phyloP scores from a whole-genome alignment of 345 rosid genomes.

The Hibiscus mutabilis region DNA sequence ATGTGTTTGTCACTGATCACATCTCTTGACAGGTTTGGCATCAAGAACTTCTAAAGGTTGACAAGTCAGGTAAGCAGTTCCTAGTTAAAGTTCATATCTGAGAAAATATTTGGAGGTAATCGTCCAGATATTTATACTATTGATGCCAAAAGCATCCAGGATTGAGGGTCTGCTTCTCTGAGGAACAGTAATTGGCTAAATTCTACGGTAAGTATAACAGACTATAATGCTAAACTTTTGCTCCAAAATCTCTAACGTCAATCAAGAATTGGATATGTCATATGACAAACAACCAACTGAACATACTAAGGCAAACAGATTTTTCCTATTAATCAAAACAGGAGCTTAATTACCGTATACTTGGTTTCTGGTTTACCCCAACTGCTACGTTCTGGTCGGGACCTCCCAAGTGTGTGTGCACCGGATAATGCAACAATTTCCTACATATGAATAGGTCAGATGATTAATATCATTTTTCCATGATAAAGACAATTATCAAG shows the following conservation, averaged over 20 bases:
- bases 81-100: background rate
- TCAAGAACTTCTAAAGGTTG: background rate
- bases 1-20: background rate
- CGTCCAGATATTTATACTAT: background rate
- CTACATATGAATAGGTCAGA: constrained; percentile 30
- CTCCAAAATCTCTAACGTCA: background rate
- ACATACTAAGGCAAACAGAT: background rate
- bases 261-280: background rate
- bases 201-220: background rate
- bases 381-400: constrained; percentile 91
- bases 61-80: too few species aligned
- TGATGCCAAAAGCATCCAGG: background rate
- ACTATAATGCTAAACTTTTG: background rate
- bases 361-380: constrained; percentile 96
- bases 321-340: background rate
- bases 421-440: constrained; percentile 94
- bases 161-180: background rate
- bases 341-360: constrained; percentile 55
- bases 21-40: background rate
- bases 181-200: background rate
- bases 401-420: constrained; percentile 89
- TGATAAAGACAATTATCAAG: background rate
- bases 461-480: background rate
- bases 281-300: background rate
- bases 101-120: background rate